Percentiles rank a stretch among this genome's conserved stretches.
Conservation (phyloP, 2,329 filamentous ascomycete species). For the Fusarium avenaceum region DNA sequence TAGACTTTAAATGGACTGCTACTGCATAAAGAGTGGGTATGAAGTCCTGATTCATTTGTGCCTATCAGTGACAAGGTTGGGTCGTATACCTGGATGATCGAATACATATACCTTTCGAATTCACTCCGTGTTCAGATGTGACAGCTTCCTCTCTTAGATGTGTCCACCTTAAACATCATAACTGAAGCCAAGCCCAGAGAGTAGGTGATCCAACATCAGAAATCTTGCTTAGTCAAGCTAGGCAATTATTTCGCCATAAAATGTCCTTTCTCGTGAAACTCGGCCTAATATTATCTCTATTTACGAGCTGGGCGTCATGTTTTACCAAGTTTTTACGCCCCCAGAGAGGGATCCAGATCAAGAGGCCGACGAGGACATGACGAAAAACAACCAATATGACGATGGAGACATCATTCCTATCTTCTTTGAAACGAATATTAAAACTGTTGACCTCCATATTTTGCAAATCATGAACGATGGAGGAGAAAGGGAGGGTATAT, state of each 20-base stretch:
- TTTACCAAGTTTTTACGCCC: slow-evolving; percentile 2
- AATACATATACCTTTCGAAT: slow-evolving; percentile 1
- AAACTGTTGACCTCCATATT: slow-evolving; percentile 6
- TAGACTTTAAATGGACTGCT: not conserved
- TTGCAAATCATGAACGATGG: not conserved
- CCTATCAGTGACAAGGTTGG: not conserved
- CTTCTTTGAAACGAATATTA: slow-evolving; percentile 2
- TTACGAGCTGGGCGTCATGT: not conserved
- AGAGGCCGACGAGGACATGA: slow-evolving; percentile 8
- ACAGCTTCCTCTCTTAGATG: not conserved
- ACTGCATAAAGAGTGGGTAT: not conserved
- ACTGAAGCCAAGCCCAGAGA: not conserved
- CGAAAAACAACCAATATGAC: not conserved
- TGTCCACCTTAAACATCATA: not conserved
- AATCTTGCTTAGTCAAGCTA: not conserved
- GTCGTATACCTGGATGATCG: not conserved
- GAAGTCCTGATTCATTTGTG: not conserved
- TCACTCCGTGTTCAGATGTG: not conserved
- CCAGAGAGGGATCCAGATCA: slow-evolving; percentile 1
- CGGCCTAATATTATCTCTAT: not conserved
- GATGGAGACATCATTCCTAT: not conserved
- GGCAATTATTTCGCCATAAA: too few relatives aligned
- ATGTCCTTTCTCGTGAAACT: not conserved
- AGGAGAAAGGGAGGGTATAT: not conserved
- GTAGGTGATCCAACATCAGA: not conserved